phyloP scores from a whole-genome alignment of 2,329 filamentous ascomycete species.

The Alternaria metachromatica region DNA sequence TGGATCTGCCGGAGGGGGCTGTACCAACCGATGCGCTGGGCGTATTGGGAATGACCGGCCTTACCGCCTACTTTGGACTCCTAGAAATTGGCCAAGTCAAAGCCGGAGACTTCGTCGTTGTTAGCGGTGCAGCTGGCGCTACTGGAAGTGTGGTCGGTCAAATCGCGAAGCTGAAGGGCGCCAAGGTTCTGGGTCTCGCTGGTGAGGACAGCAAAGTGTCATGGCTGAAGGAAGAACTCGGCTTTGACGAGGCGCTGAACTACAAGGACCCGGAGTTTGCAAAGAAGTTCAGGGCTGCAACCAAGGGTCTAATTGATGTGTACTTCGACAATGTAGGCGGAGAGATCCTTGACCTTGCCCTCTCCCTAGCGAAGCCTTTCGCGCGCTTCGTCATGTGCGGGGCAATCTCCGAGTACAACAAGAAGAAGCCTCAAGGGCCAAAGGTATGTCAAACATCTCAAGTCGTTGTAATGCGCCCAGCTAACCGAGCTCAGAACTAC shows the following conservation, averaged over 20 bases:
- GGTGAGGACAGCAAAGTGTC: constrained; percentile 61
- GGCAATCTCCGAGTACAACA: constrained; percentile 55
- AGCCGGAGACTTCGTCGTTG: constrained; percentile 75
- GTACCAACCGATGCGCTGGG: constrained; percentile 62
- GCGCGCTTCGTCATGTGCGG: constrained; percentile 56
- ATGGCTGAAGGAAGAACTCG: constrained; percentile 62
- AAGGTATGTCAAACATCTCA: constrained; percentile 34
- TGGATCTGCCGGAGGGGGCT: constrained; percentile 56
- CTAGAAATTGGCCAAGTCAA: constrained; percentile 71
- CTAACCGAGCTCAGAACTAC: constrained; percentile 47
- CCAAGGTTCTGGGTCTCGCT: constrained; percentile 59
- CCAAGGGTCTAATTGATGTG: constrained; percentile 58
- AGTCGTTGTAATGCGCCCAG: too few species aligned
- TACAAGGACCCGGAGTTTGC: constrained; percentile 60
- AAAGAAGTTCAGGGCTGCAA: constrained; percentile 56
- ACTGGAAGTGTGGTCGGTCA: constrained; percentile 79
- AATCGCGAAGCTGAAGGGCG: constrained; percentile 75
- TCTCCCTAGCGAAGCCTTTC: constrained; percentile 51
- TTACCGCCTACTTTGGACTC: constrained; percentile 81
- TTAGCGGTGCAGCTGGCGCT: constrained; percentile 78
- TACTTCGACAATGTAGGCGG: constrained; percentile 62
- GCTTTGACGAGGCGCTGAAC: constrained; percentile 63
- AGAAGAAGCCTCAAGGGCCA: constrained; percentile 58
- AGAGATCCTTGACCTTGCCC: constrained; percentile 55
- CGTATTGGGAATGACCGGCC: constrained; percentile 67